A percentile compares a stretch with the other conserved stretches of the same genome.
These are phyloP conservation scores for Boletus fagicola DNA, from an alignment of 768 basidiomycete species.

Conservation along the genomic window DNA sequence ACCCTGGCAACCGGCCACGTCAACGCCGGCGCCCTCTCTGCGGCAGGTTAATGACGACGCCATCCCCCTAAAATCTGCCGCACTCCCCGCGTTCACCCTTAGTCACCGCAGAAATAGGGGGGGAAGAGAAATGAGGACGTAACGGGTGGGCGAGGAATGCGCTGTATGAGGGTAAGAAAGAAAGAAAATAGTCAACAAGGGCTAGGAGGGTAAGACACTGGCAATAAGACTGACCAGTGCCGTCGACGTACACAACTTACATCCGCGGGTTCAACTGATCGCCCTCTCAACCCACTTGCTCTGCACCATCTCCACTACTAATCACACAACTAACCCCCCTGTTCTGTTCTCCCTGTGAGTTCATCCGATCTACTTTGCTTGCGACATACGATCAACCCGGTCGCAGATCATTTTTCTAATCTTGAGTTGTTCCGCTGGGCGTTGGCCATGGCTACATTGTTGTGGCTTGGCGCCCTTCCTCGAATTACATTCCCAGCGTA, in stretches of 20 bases:
- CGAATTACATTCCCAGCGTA: conserved; percentile 3
- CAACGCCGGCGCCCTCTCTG: not conserved
- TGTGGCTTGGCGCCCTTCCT: conserved; percentile 11
- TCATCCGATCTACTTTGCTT: not conserved
- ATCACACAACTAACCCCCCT: not conserved
- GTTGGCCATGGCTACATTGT: conserved; percentile 9
- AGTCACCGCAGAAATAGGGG: not conserved
- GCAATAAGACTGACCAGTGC: not conserved
- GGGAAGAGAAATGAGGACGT: not conserved
- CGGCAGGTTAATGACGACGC: not conserved
- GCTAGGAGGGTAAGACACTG: not conserved
- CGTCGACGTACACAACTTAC: not conserved
- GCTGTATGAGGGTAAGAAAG: not conserved
- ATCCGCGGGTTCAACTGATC: not conserved
- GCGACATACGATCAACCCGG: not conserved
- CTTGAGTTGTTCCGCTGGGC: conserved; percentile 1
- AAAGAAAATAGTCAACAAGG: not conserved
- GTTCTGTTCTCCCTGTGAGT: not conserved
- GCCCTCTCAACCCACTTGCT: not conserved
- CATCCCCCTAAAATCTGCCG: not conserved
- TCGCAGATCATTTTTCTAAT: not conserved
- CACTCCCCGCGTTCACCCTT: not conserved
- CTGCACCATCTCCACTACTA: not conserved
- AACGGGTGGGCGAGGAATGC: no score
- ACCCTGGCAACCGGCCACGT: not conserved